Base-by-base conservation (phyloP, 2,329 filamentous ascomycete genomes). In the Rhinocladiella similis region DNA sequence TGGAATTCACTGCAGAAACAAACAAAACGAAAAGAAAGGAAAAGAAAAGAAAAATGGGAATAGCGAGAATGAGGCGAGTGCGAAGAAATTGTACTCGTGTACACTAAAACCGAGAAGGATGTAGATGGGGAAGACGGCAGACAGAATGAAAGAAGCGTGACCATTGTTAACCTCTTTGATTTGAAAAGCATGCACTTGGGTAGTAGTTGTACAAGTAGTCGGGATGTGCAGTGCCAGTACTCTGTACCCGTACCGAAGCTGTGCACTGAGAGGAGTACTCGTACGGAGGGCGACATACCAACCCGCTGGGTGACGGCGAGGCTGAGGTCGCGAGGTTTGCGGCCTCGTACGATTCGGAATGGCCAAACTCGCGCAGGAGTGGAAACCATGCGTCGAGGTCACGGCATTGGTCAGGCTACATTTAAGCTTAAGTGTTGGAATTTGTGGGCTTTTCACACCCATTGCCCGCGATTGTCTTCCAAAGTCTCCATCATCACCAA, bases 81-180 rank as follows among this genome's bases (percentile, higher is more conserved):
- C 13, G 16, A 14, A 27, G n/a, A 29, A 27, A 29, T 46, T 46
- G 43, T 29, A 46, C 43, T 20, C 13, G n/a, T 27, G 29, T 33
- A 33, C 29, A n/a, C 25, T 27, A 13, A 27, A 27, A n/a, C 7
- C 20, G 43, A 16, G 38, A 49, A 19, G 29, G 54, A 41, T 19
- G 57, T 35, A 50, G 47, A 48, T 56, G 54, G 50, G 36, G 50
- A 46, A 46, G 53, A 22, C 54, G 54, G 50, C 50, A 60, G 53
- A 57, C 36, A 51, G 50, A 60, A 56, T 41, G 53, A 48, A 49
- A 29, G 38, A 46, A 56, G 46, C 33, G 50, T 56, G 54, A 54
- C 42, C 53, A 57, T 60, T 57, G 20, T 54, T 58, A 54, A 38
- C 18, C 5, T 9, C 25, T n/a, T n/a, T n/a, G n/a, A n/a, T n/a